These are phyloP conservation scores for Kodamaea sp. DNA, from an alignment of 1,139 yeast species.

Conservation along the genomic window DNA sequence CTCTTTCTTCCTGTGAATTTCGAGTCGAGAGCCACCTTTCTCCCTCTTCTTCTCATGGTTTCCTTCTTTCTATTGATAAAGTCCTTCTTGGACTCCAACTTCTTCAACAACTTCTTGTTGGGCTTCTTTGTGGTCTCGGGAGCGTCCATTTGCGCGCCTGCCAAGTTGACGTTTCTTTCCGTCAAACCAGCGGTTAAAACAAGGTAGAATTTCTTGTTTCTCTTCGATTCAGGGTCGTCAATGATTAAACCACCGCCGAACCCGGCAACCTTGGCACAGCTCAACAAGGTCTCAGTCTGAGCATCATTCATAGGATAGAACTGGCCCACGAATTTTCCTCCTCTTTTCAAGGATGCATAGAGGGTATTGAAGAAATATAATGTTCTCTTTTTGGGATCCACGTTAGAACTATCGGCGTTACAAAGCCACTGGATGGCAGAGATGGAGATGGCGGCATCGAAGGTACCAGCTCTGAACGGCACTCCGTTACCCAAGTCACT, in stretches of 20 bases:
- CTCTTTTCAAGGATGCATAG: constrained; percentile 83
- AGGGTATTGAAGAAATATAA: constrained; percentile 83
- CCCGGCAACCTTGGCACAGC: constrained; percentile 91
- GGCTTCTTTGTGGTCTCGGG: constrained; percentile 47
- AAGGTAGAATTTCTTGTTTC: constrained; percentile 85
- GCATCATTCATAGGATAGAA: constrained; percentile 91
- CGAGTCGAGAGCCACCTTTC: constrained; percentile 83
- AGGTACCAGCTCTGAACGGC: constrained; percentile 94
- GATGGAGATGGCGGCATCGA: constrained; percentile 95
- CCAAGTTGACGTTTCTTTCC: constrained; percentile 66
- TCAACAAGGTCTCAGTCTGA: constrained; percentile 75
- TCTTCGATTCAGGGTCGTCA: constrained; percentile 91
- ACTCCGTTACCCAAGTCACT: constrained; percentile 94
- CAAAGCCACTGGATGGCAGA: constrained; percentile 98
- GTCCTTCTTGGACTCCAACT: constrained; percentile 73
- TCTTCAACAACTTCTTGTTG: constrained; percentile 54
- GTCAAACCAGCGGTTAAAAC: constrained; percentile 88
- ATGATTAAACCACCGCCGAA: constrained; percentile 94
- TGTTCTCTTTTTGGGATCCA: constrained; percentile 85
- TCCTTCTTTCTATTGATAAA: constrained; percentile 91
- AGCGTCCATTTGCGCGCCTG: constrained; percentile 78
- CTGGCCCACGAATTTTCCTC: constrained; percentile 97
- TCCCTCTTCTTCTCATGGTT: constrained; percentile 88
- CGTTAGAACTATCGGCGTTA: constrained; percentile 83
- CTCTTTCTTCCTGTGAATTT: constrained; percentile 94